Base-by-base conservation (phyloP, 2,329 filamentous ascomycete genomes). In the Epichloe festucae region DNA sequence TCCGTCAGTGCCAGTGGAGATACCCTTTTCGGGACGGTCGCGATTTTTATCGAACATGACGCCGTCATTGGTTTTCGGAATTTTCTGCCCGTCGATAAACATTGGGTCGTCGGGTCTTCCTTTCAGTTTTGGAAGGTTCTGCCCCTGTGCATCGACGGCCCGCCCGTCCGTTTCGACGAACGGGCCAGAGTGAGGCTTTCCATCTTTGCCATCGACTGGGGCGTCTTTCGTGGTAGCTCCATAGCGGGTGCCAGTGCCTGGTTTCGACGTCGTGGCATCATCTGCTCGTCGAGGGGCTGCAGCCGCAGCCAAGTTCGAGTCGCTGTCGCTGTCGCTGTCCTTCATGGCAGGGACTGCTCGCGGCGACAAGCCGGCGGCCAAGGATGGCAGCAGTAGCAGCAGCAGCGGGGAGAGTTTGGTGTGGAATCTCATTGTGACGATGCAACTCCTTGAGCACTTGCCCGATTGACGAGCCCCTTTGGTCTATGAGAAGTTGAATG, bases 1-100 rank as follows among this genome's bases (percentile, higher is more conserved):
- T 12, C 89, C 90, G 63, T 90, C 87, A 2, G 87, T 95, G 40
- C 91, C 91, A 4, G 85, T 87, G 2, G 88, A 52, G 5, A 53
- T 94, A 46, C 90, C 91, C 65, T 89, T 78, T 64, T 89, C 90
- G 4, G 90, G 88, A 41, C 79, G 77, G 39, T 77, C 70, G 57
- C 89, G 76, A 63, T 86, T 78, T 56, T 85, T 87, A 66, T 96
- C 90, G 63, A 95, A 87, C 91, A 96, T 96, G 53, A 96, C 89
- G 41, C 90, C 89, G 64, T 95, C 81, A 58, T 84, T 82, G 54
- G 71, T 73, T 56, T 81, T 73, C 31, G 80, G 79, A 21, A 84
- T 80, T 65, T 75, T 78, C 62, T 76, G 76, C 58, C 79, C 80
- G 50, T 82, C 76, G 44, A 80, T 66, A 10, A 78, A 64, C 27